Conservation (phyloP, 768 basidiomycete genomes). For the Clitopilus hobsonii region DNA sequence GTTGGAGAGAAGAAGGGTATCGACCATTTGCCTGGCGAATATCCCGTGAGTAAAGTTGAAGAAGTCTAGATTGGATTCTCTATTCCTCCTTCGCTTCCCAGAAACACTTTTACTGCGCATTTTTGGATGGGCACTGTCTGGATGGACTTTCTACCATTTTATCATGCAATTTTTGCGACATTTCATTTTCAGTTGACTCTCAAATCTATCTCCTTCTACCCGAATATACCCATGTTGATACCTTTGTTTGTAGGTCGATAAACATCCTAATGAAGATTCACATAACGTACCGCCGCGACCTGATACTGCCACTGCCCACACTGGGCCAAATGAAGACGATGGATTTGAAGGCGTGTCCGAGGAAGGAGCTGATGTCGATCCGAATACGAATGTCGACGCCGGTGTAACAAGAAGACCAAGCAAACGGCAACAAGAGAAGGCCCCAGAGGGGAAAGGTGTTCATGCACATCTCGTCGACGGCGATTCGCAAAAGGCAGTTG, state of each 20-base stretch:
- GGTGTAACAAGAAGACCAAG: slow-evolving; percentile 40
- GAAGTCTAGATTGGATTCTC: not conserved
- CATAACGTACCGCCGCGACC: slow-evolving; percentile 12
- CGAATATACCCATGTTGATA: no score
- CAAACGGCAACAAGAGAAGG: slow-evolving; percentile 68
- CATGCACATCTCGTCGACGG: slow-evolving; percentile 14
- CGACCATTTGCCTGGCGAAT: not conserved
- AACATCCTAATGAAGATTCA: no score
- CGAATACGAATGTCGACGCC: slow-evolving; percentile 20
- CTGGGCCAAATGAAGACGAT: not conserved
- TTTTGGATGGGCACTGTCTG: not conserved
- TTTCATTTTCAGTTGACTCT: no score
- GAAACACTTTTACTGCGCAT: not conserved
- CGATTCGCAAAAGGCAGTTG: not conserved
- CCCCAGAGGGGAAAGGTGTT: slow-evolving; percentile 52
- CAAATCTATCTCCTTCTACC: no score
- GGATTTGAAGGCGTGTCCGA: no score
- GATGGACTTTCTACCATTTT: no score
- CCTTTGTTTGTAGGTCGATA: no score
- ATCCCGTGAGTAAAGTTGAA: not conserved
- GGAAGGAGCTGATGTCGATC: slow-evolving; percentile 5
- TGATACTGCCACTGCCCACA: slow-evolving; percentile 3
- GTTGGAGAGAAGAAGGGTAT: slow-evolving; percentile 27
- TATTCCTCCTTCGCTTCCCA: not conserved
- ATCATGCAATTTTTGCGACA: no score